A percentile compares a stretch with the other conserved stretches of the same genome.
phyloP scores from a whole-genome alignment of 192 early-diverging fungal species.

The Phlyctochytrium bullatum region DNA sequence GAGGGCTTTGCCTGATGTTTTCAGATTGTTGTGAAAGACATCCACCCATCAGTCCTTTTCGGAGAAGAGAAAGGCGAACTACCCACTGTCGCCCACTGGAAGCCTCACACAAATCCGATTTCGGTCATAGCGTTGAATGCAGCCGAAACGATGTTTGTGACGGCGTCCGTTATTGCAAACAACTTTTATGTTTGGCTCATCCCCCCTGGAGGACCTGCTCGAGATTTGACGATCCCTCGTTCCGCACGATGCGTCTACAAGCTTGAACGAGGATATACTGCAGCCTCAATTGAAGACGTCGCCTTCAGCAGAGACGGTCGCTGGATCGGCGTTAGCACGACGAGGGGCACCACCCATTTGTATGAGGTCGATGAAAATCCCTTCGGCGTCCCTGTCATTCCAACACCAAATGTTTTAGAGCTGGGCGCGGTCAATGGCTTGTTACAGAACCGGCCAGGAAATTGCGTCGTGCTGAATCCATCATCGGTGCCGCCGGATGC shows the following conservation, averaged over 20 bases:
- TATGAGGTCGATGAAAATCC: conserved; percentile 36
- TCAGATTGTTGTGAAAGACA: conserved; percentile 3
- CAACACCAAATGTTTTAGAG: neutral
- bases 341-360: conserved; percentile 71
- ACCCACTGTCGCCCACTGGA: conserved; percentile 57
- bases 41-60: neutral
- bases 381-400: neutral
- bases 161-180: conserved; percentile 69
- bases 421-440: conserved; percentile 34
- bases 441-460: neutral
- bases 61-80: neutral
- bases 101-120: conserved; percentile 68
- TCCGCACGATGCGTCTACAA: conserved; percentile 55
- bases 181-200: conserved; percentile 72
- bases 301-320: conserved; percentile 67
- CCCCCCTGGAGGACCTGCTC: neutral
- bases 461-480: neutral
- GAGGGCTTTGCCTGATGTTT: neutral
- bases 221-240: neutral
- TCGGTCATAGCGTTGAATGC: conserved; percentile 61
- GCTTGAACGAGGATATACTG: conserved; percentile 75
- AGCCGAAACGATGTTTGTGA: conserved; percentile 64
- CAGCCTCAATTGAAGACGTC: conserved; percentile 66
- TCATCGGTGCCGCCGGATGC: neutral
- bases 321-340: conserved; percentile 74